These are phyloP conservation scores for Chalara sp. DNA, from an alignment of 2,329 filamentous ascomycete species.

Conservation along the genomic window DNA sequence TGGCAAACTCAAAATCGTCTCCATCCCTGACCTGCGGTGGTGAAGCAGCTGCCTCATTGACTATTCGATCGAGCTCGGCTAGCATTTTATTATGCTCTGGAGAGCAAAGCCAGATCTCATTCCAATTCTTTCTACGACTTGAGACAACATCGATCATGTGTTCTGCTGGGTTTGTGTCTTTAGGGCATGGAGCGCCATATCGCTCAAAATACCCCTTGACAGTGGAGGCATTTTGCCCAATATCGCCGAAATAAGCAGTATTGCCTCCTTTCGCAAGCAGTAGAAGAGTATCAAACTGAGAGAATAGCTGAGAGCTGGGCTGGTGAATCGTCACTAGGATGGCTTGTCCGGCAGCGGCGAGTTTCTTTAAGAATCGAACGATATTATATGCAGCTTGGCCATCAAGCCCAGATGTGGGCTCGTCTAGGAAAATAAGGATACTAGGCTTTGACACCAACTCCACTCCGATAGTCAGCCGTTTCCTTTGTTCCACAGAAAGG, in stretches of 20 bases:
- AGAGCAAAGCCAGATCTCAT: constrained; percentile 58
- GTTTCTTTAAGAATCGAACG: constrained; percentile 52
- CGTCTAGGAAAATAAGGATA: constrained; percentile 55
- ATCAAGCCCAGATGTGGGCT: constrained; percentile 56
- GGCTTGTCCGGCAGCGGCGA: constrained; percentile 48
- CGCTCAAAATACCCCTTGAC: constrained; percentile 55
- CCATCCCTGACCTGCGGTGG: constrained; percentile 24
- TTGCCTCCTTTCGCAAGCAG: constrained; percentile 59
- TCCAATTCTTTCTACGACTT: constrained; percentile 53
- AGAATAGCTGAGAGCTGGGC: constrained; percentile 45
- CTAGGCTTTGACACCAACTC: constrained; percentile 50
- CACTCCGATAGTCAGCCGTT: constrained; percentile 55
- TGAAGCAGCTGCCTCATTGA: constrained; percentile 36
- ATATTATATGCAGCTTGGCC: constrained; percentile 59
- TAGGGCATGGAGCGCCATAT: constrained; percentile 38
- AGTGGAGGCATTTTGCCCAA: constrained; percentile 51
- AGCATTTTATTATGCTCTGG: constrained; percentile 45
- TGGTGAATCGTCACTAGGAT: constrained; percentile 51
- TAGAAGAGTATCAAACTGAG: constrained; percentile 52
- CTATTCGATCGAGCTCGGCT: constrained; percentile 52
- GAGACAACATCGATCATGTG: constrained; percentile 38
- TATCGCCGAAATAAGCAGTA: constrained; percentile 64
- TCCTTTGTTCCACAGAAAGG: constrained; percentile 55
- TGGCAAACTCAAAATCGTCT: constrained; percentile 43
- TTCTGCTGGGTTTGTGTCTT: constrained; percentile 35